These are phyloP conservation scores for Plasmodium gallinaceum DNA, from an alignment of 169 alveolate genomes.

Conservation along the genomic window DNA sequence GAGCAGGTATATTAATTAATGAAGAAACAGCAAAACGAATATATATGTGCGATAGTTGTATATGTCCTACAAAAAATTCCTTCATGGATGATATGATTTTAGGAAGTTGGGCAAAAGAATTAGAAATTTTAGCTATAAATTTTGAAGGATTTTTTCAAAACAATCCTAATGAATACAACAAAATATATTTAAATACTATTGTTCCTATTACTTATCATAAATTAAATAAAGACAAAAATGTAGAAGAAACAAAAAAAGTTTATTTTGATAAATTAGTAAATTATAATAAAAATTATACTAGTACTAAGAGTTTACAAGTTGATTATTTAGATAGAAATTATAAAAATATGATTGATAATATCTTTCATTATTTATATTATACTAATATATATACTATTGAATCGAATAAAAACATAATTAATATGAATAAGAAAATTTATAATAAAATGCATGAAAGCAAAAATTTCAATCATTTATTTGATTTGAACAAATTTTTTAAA, in stretches of 20 bases:
- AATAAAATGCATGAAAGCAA: constrained; percentile 28
- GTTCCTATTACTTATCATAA: constrained; percentile 53
- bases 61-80: background rate
- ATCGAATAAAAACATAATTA: background rate
- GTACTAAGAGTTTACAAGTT: background rate
- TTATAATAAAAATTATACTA: background rate
- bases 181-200: constrained; percentile 22
- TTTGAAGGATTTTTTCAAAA: constrained; percentile 76
- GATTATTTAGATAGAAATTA: constrained; percentile 67
- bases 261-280: constrained; percentile 43
- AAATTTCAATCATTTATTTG: constrained; percentile 36
- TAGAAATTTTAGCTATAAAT: constrained; percentile 41
- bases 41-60: constrained; percentile 30
- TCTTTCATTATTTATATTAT: constrained; percentile 62
- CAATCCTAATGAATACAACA: constrained; percentile 20
- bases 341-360: constrained; percentile 35
- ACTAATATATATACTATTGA: background rate
- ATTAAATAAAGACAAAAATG: constrained; percentile 39
- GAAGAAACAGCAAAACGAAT: constrained; percentile 38
- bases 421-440: constrained; percentile 32
- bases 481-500: constrained; percentile 27
- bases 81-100: constrained; percentile 16
- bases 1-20: constrained; percentile 66
- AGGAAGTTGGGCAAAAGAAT: constrained; percentile 55
- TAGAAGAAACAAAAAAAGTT: constrained; percentile 34